Conservation (phyloP, 495 filamentous ascomycete species). For the Aspergillus asperescens region DNA sequence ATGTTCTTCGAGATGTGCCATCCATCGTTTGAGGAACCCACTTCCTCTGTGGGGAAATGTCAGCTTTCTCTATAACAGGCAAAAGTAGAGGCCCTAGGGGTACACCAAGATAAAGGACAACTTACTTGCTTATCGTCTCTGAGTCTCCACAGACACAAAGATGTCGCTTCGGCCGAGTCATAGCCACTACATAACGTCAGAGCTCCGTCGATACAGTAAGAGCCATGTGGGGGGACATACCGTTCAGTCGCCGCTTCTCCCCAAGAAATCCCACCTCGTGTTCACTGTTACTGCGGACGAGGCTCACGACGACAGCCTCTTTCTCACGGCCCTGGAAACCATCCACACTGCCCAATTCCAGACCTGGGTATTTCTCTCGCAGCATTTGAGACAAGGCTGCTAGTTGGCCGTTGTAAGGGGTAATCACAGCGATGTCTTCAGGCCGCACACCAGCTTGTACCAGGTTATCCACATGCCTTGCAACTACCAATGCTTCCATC, state of each 20-base stretch:
- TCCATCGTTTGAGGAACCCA: slow-evolving; percentile 81
- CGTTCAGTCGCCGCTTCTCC: slow-evolving; percentile 90
- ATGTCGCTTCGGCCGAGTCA: slow-evolving; percentile 89
- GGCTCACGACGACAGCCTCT: slow-evolving; percentile 84
- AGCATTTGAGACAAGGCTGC: slow-evolving; percentile 67
- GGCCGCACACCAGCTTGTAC: slow-evolving; percentile 71
- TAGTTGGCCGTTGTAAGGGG: slow-evolving; percentile 94
- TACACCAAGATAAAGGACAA: slow-evolving; percentile 16
- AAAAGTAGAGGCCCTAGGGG: background rate
- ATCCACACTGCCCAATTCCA: slow-evolving; percentile 92
- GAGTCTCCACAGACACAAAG: slow-evolving; percentile 89
- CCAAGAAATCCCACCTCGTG: slow-evolving; percentile 88
- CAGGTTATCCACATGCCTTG: slow-evolving; percentile 64
- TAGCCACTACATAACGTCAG: slow-evolving; percentile 61
- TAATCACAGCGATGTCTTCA: slow-evolving; percentile 87
- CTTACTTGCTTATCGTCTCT: slow-evolving; percentile 81
- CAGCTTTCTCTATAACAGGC: background rate
- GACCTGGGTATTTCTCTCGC: slow-evolving; percentile 70
- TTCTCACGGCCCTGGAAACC: slow-evolving; percentile 98
- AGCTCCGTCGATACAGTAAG: background rate
- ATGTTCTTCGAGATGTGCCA: slow-evolving; percentile 78
- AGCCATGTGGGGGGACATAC: slow-evolving; percentile 36
- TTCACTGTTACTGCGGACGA: slow-evolving; percentile 83
- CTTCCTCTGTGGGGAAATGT: slow-evolving; percentile 53
- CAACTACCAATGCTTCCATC: slow-evolving; percentile 79